Conservation (phyloP, 345 rosid species). For the Arabis hirsuta region DNA sequence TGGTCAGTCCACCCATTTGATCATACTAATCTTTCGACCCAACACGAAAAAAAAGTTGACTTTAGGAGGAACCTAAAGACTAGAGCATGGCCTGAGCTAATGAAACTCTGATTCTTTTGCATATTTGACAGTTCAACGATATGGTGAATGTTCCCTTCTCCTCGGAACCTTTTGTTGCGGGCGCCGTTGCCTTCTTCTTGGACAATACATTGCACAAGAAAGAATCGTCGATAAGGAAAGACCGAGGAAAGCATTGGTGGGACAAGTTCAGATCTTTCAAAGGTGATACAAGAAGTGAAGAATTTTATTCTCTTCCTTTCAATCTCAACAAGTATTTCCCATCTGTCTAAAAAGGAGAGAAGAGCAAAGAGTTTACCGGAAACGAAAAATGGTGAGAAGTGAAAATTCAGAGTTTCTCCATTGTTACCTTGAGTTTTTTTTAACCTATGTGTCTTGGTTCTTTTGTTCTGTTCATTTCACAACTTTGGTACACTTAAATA, state of each 20-base stretch:
- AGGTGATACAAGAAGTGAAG: conserved; percentile 80
- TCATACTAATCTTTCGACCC: background rate
- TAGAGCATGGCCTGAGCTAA: conserved; percentile 23
- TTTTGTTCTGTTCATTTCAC: conserved; percentile 27
- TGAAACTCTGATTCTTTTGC: background rate
- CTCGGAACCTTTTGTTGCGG: conserved; percentile 93
- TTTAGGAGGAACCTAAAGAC: conserved; percentile 5
- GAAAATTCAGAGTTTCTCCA: conserved; percentile 26
- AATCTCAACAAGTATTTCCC: conserved; percentile 96
- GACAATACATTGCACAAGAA: conserved; percentile 75
- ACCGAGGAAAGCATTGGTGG: conserved; percentile 99
- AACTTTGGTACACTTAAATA: conserved; percentile 29
- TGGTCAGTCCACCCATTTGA: background rate
- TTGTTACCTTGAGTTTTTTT: conserved; percentile 20
- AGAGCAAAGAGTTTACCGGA: conserved; percentile 30
- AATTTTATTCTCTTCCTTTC: conserved; percentile 93
- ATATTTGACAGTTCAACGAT: conserved; percentile 80
- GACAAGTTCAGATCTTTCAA: conserved; percentile 74
- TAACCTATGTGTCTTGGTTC: conserved; percentile 31
- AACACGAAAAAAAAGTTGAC: background rate
- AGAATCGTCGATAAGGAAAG: conserved; percentile 66
- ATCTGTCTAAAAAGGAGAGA: conserved; percentile 59
- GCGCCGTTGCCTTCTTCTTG: conserved; percentile 75
- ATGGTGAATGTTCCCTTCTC: conserved; percentile 91
- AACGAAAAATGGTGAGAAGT: conserved; percentile 32